Base-by-base conservation (phyloP, 108 stramenopile species). In the Skeletonema tropicum region DNA sequence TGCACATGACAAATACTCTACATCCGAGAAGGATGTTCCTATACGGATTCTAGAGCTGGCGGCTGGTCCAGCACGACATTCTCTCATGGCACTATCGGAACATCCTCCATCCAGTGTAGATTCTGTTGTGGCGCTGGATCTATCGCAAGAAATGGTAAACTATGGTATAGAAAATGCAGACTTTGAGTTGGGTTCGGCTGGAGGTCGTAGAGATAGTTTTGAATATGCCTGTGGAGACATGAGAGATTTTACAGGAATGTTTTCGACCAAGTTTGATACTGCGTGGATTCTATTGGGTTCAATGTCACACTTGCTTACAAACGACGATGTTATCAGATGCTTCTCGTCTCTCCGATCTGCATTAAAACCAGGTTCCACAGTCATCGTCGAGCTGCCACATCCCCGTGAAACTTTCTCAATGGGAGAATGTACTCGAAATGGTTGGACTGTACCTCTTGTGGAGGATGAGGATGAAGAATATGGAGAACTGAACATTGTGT, bases 11-110 rank as follows among this genome's bases (percentile, higher is more conserved):
- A 62, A 68, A 21, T 76, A 83, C 60, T 46, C 75, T 19, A 35
- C 41, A 36, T 33, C 65, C 13, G 29, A 25, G 38, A 33, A 55
- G 6, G n/a, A 58, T 26, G 67, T 15, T n/a, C 76, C 83, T 6
- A 35, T 66, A 26, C 57, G 74, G 17, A 73, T 92, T 21, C 60
- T 94, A 59, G 94, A 94, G 70, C 46, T 94, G 15, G 94, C 91
- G 4, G 90, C 94, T 39, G 94, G 94, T 63, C 94, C 94, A 21
- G 90, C 91, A 10, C 72, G 94, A n/a, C 94, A 94, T 83, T 87
- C 79, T 67, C 70, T 94, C 13, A 66, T 67, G 30, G 91, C 91
- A 23, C 60, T 92, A 46, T 62, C 72, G 12, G 60, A 71, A 33
- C 31, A 70, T 74, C 55, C 63, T 10, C 57, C 31, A 60, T 62